Evolutionary conservation across 257 asterid species (phyloP).

Genomic region (Cynanchum wilfordii): DNA sequence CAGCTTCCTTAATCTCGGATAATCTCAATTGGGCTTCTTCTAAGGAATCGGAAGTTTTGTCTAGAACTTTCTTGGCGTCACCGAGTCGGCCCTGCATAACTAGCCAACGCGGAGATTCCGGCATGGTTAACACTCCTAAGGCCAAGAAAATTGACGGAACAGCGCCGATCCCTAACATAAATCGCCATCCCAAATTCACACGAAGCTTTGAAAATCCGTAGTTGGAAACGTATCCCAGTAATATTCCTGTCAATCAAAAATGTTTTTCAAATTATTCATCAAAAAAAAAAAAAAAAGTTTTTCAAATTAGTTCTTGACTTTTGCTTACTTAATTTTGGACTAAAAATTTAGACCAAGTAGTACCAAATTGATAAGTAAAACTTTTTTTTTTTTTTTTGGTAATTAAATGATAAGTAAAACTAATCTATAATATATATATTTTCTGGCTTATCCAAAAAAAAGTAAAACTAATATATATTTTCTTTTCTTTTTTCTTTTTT

Average conservation of each 20-base stretch:
- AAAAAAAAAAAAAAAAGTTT: too few species aligned
- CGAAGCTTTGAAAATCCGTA: conserved; percentile 57
- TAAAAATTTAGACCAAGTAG: too few species aligned
- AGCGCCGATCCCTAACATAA: conserved; percentile 71
- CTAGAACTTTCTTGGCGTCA: conserved; percentile 55
- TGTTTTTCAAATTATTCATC: too few species aligned
- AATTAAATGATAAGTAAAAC: too few species aligned
- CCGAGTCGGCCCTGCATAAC: conserved; percentile 80
- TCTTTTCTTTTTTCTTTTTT: too few species aligned
- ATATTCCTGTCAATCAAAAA: conserved; percentile 38
- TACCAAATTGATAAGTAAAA: too few species aligned
- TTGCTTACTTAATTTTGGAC: too few species aligned
- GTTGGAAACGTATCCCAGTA: conserved; percentile 66
- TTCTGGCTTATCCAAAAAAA: too few species aligned
- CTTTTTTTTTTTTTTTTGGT: too few species aligned
- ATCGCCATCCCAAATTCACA: conserved; percentile 51
- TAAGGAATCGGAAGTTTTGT: conserved; percentile 56
- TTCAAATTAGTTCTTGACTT: too few species aligned
- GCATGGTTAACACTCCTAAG: conserved; percentile 59
- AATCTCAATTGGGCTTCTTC: conserved; percentile 51
- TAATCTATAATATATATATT: too few species aligned
- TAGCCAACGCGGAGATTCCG: conserved; percentile 85
- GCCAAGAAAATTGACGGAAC: conserved; percentile 59
- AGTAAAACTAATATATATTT: too few species aligned
- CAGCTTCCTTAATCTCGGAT: conserved; percentile 59